Base-by-base conservation (phyloP, 129 eudicot species). In the Sambucus nigra region DNA sequence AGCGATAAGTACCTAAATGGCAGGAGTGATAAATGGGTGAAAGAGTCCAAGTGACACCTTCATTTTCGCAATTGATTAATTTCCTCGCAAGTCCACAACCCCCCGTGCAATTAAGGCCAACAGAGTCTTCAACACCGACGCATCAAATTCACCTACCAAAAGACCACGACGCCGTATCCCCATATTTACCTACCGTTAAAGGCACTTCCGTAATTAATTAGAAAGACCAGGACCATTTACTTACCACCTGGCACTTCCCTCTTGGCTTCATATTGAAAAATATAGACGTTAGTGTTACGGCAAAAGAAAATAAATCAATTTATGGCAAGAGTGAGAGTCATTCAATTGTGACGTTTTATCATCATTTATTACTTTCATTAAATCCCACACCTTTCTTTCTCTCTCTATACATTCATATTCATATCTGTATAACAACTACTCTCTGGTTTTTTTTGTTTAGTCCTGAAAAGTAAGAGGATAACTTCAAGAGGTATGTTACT, bases 221-320 rank as follows among this genome's bases (percentile, higher is more conserved):
- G 64, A 0, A n/a, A 21, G 41, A 60, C 22, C n/a, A 51, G 1
- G 41, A 55, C 38, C 5, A 54, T n/a, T n/a, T 8, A 9, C 24
- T 27, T 25, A 59, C 29, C 59, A 32, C 56, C 40, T 63, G 72
- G 69, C 16, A 66, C 25, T 60, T 54, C 22, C 48, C 21, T 44
- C 22, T 40, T 44, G 33, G 22, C 31, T 67, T 70, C 19, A 8
- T 24, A 42, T 11, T 7, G 51, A 28, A 49, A 19, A 72, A 65
- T 33, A 77, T 45, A 75, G 83, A 78, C 94, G 94, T 78, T 83
- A 59, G 70, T 57, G 72, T 66, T 69, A 75, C 75, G 80, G 85
- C 83, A 72, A 70, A 77, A 67, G 39, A 29, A 29, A 35, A 57
- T 72, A 54, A 50, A 67, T 58, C 53, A n/a, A n/a, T n/a, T n/a